Evolutionary conservation across 768 basidiomycete genomes (phyloP).

Genomic region (Dioszegia crocea): DNA sequence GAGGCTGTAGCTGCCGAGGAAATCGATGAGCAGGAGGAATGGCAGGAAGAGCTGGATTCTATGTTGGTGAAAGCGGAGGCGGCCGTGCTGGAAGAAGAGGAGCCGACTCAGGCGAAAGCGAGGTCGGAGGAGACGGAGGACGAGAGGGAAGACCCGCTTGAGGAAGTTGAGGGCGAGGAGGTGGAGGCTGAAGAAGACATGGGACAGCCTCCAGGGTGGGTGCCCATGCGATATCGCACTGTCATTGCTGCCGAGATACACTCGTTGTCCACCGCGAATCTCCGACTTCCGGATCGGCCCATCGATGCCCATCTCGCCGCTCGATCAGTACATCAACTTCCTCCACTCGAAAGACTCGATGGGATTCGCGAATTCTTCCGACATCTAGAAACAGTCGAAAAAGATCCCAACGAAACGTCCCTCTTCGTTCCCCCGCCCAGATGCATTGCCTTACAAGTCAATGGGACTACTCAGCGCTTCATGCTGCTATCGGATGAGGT

Average conservation of each 20-base stretch:
- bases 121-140: background rate
- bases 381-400: background rate
- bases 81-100: background rate
- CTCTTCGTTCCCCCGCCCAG: background rate
- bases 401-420: background rate
- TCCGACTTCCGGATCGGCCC: constrained; percentile 4
- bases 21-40: constrained; percentile 1
- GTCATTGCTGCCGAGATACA: background rate
- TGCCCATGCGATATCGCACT: no score
- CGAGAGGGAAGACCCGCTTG: background rate
- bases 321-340: background rate
- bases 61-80: constrained; percentile 8
- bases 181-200: background rate
- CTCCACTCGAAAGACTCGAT: background rate
- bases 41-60: constrained; percentile 6
- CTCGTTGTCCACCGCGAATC: background rate
- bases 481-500: background rate
- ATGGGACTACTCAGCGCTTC: background rate
- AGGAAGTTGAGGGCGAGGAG: background rate
- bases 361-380: constrained; percentile 1
- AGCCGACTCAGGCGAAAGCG: background rate
- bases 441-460: background rate
- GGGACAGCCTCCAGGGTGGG: background rate
- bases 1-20: background rate
- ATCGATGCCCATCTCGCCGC: background rate